These are phyloP conservation scores for Trematosphaeria pertusa DNA, from an alignment of 2,329 filamentous ascomycete genomes.

Conservation along the genomic window DNA sequence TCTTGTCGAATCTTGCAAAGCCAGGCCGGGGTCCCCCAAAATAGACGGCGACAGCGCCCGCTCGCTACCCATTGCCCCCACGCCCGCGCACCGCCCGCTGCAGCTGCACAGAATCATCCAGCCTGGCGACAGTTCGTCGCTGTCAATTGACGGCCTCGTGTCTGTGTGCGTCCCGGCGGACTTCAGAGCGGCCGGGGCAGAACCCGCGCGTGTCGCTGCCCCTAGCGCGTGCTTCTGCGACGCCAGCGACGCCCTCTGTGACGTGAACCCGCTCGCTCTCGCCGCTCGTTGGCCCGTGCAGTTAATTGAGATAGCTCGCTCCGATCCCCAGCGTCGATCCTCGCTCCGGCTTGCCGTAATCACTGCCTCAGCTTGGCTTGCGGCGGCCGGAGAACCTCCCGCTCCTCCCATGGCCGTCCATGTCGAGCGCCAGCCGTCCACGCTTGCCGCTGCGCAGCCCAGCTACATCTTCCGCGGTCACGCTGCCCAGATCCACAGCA, in stretches of 20 bases:
- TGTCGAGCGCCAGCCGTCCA: slow-evolving; percentile 32
- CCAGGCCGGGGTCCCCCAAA: slow-evolving; percentile 2
- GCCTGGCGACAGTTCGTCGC: too few species aligned
- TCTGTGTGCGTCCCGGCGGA: too few species aligned
- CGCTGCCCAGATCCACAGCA: slow-evolving; percentile 76
- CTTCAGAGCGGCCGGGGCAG: too few species aligned
- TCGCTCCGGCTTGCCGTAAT: slow-evolving; percentile 38
- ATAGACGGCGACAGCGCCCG: neutral
- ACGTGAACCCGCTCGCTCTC: too few species aligned
- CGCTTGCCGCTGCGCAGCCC: slow-evolving; percentile 61
- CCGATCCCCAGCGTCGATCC: slow-evolving; percentile 33
- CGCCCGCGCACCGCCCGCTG: neutral
- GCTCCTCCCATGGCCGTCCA: slow-evolving; percentile 34
- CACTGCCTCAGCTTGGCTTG: slow-evolving; percentile 20
- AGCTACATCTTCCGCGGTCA: slow-evolving; percentile 85
- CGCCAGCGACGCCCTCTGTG: too few species aligned
- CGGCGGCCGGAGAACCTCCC: neutral
- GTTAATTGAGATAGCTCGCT: too few species aligned
- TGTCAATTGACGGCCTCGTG: too few species aligned
- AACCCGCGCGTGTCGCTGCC: too few species aligned
- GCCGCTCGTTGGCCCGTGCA: too few species aligned
- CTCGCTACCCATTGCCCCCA: neutral
- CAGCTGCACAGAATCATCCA: too few species aligned
- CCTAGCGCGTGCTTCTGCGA: neutral
- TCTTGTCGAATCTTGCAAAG: slow-evolving; percentile 7